Conservation (phyloP, 768 basidiomycete genomes). For the Termitomyces sp. region DNA sequence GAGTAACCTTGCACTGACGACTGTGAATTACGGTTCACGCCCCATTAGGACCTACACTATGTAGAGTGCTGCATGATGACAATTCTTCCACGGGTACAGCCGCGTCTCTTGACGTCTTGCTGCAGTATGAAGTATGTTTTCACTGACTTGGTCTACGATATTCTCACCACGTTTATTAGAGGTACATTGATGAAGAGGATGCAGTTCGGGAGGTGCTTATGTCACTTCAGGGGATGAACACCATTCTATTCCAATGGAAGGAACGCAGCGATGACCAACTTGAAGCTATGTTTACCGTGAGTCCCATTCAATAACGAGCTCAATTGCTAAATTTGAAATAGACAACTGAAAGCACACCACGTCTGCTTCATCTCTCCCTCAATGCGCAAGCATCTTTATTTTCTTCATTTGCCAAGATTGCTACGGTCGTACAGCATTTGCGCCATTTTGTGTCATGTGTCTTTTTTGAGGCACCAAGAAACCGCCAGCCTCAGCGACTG, state of each 20-base stretch:
- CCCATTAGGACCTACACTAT: constrained; percentile 14
- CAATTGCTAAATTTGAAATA: constrained; percentile 16
- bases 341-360: constrained; percentile 48
- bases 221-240: constrained; percentile 66
- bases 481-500: not conserved
- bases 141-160: not conserved
- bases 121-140: constrained; percentile 13
- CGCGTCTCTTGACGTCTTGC: constrained; percentile 10
- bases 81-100: not conserved
- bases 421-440: constrained; percentile 36
- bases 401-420: constrained; percentile 46
- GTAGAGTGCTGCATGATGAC: constrained; percentile 6
- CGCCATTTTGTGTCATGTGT: constrained; percentile 2
- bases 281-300: constrained; percentile 22
- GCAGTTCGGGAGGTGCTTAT: constrained; percentile 75
- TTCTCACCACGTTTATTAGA: constrained; percentile 29
- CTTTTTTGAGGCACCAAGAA: not conserved
- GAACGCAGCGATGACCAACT: constrained; percentile 12
- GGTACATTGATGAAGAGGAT: constrained; percentile 68
- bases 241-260: constrained; percentile 43
- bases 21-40: not conserved
- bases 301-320: not conserved
- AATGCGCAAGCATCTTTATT: constrained; percentile 63
- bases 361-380: constrained; percentile 62
- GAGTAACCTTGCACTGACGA: constrained; percentile 6